These are phyloP conservation scores for Gossypium bickii DNA, from an alignment of 345 rosid genomes.

Conservation along the genomic window DNA sequence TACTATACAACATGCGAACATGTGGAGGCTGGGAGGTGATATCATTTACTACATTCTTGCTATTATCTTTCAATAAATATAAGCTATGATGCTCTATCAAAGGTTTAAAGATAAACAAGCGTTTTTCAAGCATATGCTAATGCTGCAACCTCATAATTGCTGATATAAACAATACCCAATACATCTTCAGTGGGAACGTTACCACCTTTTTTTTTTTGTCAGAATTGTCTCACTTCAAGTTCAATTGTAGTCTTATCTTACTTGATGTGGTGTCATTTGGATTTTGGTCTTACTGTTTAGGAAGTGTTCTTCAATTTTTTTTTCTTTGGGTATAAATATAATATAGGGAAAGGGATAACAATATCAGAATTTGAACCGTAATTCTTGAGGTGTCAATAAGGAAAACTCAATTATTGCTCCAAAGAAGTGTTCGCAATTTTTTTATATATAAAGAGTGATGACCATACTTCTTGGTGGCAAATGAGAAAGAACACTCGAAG, in stretches of 20 bases:
- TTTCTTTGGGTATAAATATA: too few relatives aligned
- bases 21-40: background rate
- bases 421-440: too few relatives aligned
- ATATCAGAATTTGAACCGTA: too few relatives aligned
- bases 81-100: background rate
- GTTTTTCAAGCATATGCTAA: background rate
- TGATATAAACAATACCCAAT: background rate
- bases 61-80: background rate
- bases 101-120: conserved; percentile 1
- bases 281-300: too few relatives aligned
- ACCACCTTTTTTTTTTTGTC: background rate
- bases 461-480: too few relatives aligned
- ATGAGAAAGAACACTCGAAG: too few relatives aligned
- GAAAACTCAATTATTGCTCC: too few relatives aligned
- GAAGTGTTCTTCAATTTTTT: too few relatives aligned
- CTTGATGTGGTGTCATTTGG: too few relatives aligned
- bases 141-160: background rate
- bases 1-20: background rate
- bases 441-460: too few relatives aligned
- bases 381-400: too few relatives aligned
- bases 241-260: background rate
- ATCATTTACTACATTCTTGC: conserved; percentile 1
- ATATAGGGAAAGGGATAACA: too few relatives aligned
- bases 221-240: background rate
- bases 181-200: background rate